Conservation (phyloP, 768 basidiomycete species). For the Rhizopogon roseolus region DNA sequence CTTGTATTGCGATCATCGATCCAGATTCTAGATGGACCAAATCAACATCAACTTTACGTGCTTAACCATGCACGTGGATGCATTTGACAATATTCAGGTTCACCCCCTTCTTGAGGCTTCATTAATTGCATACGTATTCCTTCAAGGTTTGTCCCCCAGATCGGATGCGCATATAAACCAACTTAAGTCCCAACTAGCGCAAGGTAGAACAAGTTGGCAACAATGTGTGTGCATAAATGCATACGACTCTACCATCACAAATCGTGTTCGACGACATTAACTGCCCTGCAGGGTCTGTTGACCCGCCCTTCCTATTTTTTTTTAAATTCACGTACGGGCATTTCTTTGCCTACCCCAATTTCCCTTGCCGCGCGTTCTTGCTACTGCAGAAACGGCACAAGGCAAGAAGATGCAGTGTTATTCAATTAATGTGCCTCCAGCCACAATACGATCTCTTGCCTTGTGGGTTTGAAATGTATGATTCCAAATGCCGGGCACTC, state of each 20-base stretch:
- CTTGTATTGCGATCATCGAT: not conserved
- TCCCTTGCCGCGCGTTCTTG: not conserved
- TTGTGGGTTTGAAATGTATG: not conserved
- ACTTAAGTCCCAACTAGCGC: not conserved
- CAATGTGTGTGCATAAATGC: no score
- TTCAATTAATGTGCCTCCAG: not conserved
- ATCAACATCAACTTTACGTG: not conserved
- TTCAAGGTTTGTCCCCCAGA: not conserved
- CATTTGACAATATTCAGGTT: not conserved
- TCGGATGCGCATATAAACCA: not conserved
- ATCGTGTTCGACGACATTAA: not conserved
- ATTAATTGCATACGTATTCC: not conserved
- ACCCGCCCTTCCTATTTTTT: not conserved
- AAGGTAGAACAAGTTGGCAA: not conserved
- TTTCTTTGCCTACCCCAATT: not conserved
- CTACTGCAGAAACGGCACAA: not conserved
- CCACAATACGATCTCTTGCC: not conserved
- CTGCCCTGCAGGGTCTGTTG: not conserved
- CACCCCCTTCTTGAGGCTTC: not conserved
- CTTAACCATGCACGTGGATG: not conserved
- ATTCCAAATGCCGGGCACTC: not conserved
- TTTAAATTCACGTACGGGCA: not conserved
- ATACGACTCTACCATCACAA: not conserved
- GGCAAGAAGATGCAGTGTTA: not conserved
- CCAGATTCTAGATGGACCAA: not conserved